Conservation (phyloP, 768 basidiomycete species). For the Boletus fagicola region DNA sequence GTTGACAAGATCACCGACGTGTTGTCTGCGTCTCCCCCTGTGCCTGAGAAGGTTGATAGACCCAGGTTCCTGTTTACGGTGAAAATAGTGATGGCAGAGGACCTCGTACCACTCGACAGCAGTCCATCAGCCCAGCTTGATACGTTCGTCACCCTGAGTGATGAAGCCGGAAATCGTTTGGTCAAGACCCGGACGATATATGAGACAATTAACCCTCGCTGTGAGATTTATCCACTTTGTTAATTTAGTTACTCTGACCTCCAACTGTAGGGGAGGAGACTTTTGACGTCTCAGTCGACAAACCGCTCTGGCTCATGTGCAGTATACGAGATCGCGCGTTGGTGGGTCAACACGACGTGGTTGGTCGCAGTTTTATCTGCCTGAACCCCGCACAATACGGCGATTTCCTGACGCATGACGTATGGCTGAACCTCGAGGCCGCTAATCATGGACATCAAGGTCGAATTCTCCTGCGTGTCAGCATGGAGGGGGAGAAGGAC, state of each 20-base stretch:
- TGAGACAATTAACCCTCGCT: constrained; percentile 86
- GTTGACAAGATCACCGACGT: constrained; percentile 81
- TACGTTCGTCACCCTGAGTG: constrained; percentile 92
- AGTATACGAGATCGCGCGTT: constrained; percentile 89
- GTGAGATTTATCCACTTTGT: constrained; percentile 44
- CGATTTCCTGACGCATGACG: constrained; percentile 86
- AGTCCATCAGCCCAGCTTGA: constrained; percentile 80
- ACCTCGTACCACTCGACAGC: constrained; percentile 72
- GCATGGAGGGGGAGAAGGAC: constrained; percentile 99
- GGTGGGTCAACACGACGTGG: constrained; percentile 88
- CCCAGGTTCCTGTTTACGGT: constrained; percentile 85
- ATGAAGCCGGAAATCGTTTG: constrained; percentile 83
- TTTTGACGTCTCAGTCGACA: constrained; percentile 91
- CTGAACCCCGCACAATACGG: constrained; percentile 86
- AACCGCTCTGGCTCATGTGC: constrained; percentile 95
- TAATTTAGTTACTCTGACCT: constrained; percentile 5
- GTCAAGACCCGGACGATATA: constrained; percentile 97
- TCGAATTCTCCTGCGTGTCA: constrained; percentile 80
- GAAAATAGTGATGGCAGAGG: constrained; percentile 91
- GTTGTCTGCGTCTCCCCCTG: constrained; percentile 57
- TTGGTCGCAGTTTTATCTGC: constrained; percentile 89
- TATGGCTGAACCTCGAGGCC: constrained; percentile 89
- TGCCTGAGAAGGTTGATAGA: constrained; percentile 66
- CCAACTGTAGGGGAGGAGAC: constrained; percentile 84
- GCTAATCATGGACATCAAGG: constrained; percentile 48